phyloP scores from a whole-genome alignment of 495 filamentous ascomycete genomes.

The Daldinia decipiens region DNA sequence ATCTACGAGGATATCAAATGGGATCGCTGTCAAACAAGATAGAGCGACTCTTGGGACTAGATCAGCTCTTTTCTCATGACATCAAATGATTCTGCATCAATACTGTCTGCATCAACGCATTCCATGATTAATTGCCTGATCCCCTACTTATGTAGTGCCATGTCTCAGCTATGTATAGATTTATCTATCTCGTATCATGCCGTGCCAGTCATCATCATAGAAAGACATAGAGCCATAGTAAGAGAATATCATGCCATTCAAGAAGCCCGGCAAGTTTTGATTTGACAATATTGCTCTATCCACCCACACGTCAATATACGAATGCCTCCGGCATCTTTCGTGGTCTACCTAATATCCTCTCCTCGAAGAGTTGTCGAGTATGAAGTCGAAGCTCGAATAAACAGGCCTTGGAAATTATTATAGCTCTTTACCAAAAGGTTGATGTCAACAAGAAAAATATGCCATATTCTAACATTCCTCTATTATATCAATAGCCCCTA shows the following conservation, averaged over 20 bases:
- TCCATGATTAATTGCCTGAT: background rate
- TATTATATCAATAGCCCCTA: too few species aligned
- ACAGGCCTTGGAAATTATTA: background rate
- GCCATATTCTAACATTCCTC: too few species aligned
- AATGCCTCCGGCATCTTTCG: background rate
- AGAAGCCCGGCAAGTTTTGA: background rate
- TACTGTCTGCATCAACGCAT: background rate
- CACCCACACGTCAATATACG: background rate
- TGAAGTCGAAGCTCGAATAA: background rate
- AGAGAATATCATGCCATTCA: conserved; percentile 1
- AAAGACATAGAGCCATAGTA: background rate
- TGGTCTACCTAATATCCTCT: background rate
- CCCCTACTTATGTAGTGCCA: background rate
- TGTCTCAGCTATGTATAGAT: background rate
- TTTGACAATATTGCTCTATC: background rate
- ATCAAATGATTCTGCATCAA: background rate
- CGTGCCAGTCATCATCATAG: background rate
- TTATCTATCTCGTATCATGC: background rate
- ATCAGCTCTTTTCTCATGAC: background rate
- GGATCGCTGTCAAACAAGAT: background rate
- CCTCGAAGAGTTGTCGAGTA: background rate
- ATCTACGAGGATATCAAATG: background rate
- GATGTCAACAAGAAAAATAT: too few species aligned
- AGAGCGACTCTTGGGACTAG: background rate
- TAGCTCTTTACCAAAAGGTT: background rate